Evolutionary conservation across 305 asterid genomes (phyloP), one percentile per base, ranked within the genome.

Genomic region (Fraxinus sp.): DNA sequence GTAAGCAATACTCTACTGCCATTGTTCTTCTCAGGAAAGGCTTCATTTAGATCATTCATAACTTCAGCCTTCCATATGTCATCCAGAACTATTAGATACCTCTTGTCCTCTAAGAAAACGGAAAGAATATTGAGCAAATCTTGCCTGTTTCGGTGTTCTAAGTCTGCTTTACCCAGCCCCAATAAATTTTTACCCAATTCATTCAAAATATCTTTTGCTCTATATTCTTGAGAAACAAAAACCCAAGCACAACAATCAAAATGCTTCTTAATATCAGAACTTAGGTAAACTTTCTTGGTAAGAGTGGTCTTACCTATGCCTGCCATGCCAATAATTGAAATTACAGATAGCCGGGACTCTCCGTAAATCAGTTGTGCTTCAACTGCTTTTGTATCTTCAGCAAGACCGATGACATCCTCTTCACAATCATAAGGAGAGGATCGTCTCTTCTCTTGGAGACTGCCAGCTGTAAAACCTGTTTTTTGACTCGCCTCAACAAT

Each of bases 271-370:
- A 78, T 71, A 6, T 64, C 33, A 39, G n/a, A 74, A 78, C 77
- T 72, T 20, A 46, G 78, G 49, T 55, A 83, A 13, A 44, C 79
- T 72, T 78, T 83, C 66, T 81, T 71, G 6, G 75, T 82, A 35
- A 83, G 76, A 24, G 86, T 83, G 41, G 83, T 78, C 79, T 83
- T 83, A 33, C 86, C 86, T 6, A 78, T 78, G 64, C 86, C 86
- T 13, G 82, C 86, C 86, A 83, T 83, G 68, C 86, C 86, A 18
- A 22, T 74, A 0, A 83, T 41, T 35, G 83, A 83, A 52, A 83
- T 37, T 37, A 83, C 72, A 76, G 72, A 59, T 7, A 59, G 52
- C 41, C 78, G 28, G 16, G 81, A 82, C 7, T 82, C 84, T 28
- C 81, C 81, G 5, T 9, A 32, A 64, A 82, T 49, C 84, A 82